Conservation (phyloP, 2,329 filamentous ascomycete species). For the Pestalotiopsis sp. region DNA sequence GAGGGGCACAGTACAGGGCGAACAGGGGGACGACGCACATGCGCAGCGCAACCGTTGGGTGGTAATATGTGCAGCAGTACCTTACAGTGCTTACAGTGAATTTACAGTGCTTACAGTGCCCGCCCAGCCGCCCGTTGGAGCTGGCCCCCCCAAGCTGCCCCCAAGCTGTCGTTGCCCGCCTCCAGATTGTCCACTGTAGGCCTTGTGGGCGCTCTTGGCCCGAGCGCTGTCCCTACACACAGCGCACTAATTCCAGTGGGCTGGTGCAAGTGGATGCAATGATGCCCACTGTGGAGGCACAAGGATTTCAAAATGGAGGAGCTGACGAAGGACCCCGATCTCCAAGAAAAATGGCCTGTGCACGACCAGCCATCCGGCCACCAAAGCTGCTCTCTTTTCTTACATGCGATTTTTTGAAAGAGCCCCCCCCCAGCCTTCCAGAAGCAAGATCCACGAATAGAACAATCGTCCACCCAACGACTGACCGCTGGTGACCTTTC, state of each 20-base stretch:
- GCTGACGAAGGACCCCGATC: constrained; percentile 5
- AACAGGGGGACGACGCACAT: not conserved
- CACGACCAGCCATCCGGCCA: constrained; percentile 5
- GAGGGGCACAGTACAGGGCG: not conserved
- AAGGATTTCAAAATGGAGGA: constrained; percentile 2
- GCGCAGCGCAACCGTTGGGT: not conserved
- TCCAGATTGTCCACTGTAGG: not conserved
- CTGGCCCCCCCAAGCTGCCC: not conserved
- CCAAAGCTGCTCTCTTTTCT: not conserved
- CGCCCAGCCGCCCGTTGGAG: not conserved
- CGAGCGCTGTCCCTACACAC: not conserved
- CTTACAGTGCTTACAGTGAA: not conserved
- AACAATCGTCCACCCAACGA: not conserved
- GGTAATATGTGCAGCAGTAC: not conserved
- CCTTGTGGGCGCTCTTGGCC: not conserved
- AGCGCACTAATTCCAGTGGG: not conserved
- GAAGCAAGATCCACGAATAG: constrained; percentile 6
- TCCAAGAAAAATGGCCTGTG: constrained; percentile 2
- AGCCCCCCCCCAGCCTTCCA: constrained; percentile 3
- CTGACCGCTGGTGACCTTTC: not conserved
- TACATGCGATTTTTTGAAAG: not conserved
- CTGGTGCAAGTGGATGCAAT: not conserved
- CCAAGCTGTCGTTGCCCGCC: not conserved
- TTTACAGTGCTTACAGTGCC: not conserved
- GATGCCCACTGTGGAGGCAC: not conserved